These are phyloP conservation scores for Boeremia exigua DNA, from an alignment of 2,329 filamentous ascomycete species.

Conservation along the genomic window DNA sequence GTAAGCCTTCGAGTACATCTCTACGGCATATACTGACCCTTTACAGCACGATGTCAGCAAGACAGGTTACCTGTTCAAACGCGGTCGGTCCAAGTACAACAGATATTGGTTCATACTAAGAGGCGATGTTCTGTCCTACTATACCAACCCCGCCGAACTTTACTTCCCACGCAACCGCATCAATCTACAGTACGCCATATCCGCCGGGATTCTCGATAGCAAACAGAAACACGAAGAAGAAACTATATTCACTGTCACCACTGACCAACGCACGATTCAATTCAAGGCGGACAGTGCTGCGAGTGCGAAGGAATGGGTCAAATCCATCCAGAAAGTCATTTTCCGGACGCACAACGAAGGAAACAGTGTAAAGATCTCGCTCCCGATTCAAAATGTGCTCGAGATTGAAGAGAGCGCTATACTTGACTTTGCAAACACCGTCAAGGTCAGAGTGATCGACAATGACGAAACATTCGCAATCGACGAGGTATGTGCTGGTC, in stretches of 20 bases:
- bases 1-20: slow-evolving; percentile 56
- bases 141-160: slow-evolving; percentile 78
- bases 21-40: slow-evolving; percentile 24
- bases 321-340: slow-evolving; percentile 89
- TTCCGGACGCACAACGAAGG: slow-evolving; percentile 96
- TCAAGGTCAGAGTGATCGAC: slow-evolving; percentile 91
- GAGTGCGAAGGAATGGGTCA: slow-evolving; percentile 96
- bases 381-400: slow-evolving; percentile 86
- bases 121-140: slow-evolving; percentile 91
- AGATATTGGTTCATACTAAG: slow-evolving; percentile 94
- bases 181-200: slow-evolving; percentile 89
- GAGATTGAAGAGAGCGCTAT: slow-evolving; percentile 93
- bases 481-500: slow-evolving; percentile 72
- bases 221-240: slow-evolving; percentile 75
- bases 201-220: slow-evolving; percentile 73
- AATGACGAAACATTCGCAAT: slow-evolving; percentile 94
- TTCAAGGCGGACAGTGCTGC: slow-evolving; percentile 87
- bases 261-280: slow-evolving; percentile 80
- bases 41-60: slow-evolving; percentile 66
- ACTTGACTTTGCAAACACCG: slow-evolving; percentile 89
- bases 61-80: slow-evolving; percentile 87
- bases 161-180: slow-evolving; percentile 94
- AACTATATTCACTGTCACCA: slow-evolving; percentile 79
- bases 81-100: slow-evolving; percentile 86
- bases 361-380: slow-evolving; percentile 93